Percentiles rank a stretch among this genome's conserved stretches.
phyloP scores from a whole-genome alignment of 495 filamentous ascomycete genomes.

The Talaromyces thailandensis region DNA sequence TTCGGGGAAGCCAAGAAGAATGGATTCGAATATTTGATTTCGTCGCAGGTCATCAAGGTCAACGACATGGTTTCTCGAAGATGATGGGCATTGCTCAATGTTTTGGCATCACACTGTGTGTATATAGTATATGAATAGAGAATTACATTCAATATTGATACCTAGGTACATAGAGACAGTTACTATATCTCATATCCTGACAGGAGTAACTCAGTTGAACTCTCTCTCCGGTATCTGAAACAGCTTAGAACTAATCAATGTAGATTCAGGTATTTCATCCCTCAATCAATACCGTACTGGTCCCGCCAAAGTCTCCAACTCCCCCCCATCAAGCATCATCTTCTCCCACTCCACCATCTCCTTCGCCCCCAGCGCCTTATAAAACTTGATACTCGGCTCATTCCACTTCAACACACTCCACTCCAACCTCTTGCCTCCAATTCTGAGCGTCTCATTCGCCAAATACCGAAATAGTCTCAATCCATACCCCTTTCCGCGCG shows the following conservation, averaged over 20 bases:
- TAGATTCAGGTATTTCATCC: too few species aligned
- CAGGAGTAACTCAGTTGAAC: too few species aligned
- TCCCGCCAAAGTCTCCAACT: slow-evolving; percentile 52
- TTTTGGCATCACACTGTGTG: too few species aligned
- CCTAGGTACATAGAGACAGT: too few species aligned
- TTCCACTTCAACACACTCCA: slow-evolving; percentile 94
- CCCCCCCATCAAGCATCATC: slow-evolving; percentile 79
- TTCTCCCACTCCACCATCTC: slow-evolving; percentile 80
- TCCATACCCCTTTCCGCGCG: slow-evolving; percentile 71
- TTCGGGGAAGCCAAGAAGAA: neutral
- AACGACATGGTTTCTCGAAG: neutral
- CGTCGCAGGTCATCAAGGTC: neutral
- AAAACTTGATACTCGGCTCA: slow-evolving; percentile 80
- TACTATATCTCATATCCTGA: too few species aligned
- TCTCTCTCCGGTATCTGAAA: too few species aligned
- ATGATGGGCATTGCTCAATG: too few species aligned
- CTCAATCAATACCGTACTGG: too few species aligned
- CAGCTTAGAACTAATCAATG: too few species aligned
- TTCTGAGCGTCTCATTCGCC: slow-evolving; percentile 61
- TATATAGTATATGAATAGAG: too few species aligned
- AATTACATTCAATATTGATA: too few species aligned
- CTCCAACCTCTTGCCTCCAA: slow-evolving; percentile 70
- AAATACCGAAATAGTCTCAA: slow-evolving; percentile 64
- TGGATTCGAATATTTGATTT: neutral
- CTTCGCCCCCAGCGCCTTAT: slow-evolving; percentile 68